Evolutionary conservation across 192 early-diverging fungal species (phyloP), one percentile per base, ranked within the genome.

Genomic region (Coemansia sp.): DNA sequence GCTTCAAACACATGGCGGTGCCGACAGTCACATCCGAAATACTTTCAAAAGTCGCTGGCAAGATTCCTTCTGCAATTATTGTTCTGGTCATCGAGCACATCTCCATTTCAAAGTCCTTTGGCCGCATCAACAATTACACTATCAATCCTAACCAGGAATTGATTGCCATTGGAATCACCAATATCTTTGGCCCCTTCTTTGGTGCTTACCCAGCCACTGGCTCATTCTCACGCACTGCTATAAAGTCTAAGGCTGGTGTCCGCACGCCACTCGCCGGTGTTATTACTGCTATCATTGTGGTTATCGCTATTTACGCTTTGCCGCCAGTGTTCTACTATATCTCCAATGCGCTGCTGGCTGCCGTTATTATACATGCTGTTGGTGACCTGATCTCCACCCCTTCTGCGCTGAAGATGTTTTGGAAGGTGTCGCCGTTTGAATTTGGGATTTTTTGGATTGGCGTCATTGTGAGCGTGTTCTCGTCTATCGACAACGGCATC

Each of bases 201-300:
- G 85, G 88, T 55, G 91, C 86, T 9, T 95, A 90, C 80, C 89
- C 94, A 21, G 85, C 91, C 1, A 96, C 96, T 16, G 96, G 94
- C 48, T 94, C 93, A 7, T 96, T 98, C 83, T 94, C 93, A 12
- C 89, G 96, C 48, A 90, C 92, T 0, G 94, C 94, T 49, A 87
- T 98, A 74, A 96, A 94, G 80, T 85, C 92, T 64, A 86, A 89
- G 67, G 92, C 93, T 10, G 96, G 96, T 18, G 89, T 90, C 27
- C 82, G 88, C 44, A 89, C 92, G 7, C 94, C 94, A 6, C 69
- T 92, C 21, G 88, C 90, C 19, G 89, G 88, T 30, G 70, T 93
- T 55, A 83, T 94, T 78, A 92, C 92, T 18, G 92, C 86, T 27
- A 64, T 80, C 7, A 84, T 94, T 14, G 93, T 98, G 19, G 74